A percentile compares a stretch with the other conserved stretches of the same genome.
These are phyloP conservation scores for Sedum album DNA, from an alignment of 164 flowering plant genomes.

Conservation along the genomic window DNA sequence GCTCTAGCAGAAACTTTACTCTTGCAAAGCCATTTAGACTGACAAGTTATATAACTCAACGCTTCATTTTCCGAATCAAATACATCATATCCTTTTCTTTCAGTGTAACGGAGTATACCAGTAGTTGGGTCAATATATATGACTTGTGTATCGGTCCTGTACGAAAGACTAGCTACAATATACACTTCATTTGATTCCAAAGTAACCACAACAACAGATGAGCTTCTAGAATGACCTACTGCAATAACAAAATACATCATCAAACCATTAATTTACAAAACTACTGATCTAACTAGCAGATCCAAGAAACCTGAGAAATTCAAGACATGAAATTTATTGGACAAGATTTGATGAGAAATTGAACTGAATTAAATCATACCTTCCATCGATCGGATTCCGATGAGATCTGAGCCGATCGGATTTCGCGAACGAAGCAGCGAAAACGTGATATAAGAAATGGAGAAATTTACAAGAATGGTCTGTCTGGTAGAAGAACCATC, in stretches of 20 bases:
- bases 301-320: no score
- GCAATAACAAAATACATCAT: conserved; percentile 14
- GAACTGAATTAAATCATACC: no score
- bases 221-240: conserved; percentile 47
- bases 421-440: no score
- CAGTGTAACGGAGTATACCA: conserved; percentile 58
- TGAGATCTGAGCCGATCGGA: no score
- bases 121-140: conserved; percentile 91
- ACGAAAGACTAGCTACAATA: conserved; percentile 60
- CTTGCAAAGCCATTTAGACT: conserved; percentile 62
- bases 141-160: conserved; percentile 73
- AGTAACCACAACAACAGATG: conserved; percentile 67
- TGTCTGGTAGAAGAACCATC: no score
- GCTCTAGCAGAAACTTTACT: conserved; percentile 54
- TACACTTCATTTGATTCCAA: conserved; percentile 75
- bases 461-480: no score
- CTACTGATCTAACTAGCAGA: no score
- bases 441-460: no score
- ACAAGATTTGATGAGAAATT: no score
- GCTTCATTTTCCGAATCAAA: conserved; percentile 72
- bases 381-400: no score
- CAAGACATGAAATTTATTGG: no score
- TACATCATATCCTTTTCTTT: conserved; percentile 59
- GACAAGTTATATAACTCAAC: conserved; percentile 54
- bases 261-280: no score